A percentile compares a stretch with the other conserved stretches of the same genome.
Evolutionary conservation across 768 basidiomycete genomes (phyloP).

Genomic region (Hericium erinaceus): DNA sequence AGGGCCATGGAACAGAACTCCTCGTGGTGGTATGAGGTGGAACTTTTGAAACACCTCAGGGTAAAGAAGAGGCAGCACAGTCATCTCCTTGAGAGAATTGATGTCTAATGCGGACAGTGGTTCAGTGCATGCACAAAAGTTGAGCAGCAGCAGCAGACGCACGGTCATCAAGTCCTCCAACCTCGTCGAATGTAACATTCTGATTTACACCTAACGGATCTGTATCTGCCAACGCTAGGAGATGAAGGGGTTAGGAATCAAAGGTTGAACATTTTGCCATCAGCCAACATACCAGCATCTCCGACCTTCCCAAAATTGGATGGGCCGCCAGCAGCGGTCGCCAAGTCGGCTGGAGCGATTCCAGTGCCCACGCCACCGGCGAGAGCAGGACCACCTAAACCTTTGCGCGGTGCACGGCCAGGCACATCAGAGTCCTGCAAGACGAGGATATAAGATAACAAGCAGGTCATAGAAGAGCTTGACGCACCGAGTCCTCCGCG

Average conservation of each 20-base stretch:
- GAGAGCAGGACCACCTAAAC: constrained; percentile 36
- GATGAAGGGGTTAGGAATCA: constrained; percentile 11
- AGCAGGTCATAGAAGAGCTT: not conserved
- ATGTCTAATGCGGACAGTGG: constrained; percentile 50
- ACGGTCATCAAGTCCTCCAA: constrained; percentile 95
- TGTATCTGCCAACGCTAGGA: constrained; percentile 77
- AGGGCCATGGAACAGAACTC: constrained; percentile 95
- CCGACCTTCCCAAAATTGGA: constrained; percentile 82
- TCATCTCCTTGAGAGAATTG: constrained; percentile 97
- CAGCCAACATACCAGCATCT: constrained; percentile 47
- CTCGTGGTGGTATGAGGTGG: constrained; percentile 88
- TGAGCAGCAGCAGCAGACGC: constrained; percentile 17
- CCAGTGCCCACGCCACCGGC: constrained; percentile 46
- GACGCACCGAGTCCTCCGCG: constrained; percentile 53
- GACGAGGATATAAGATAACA: not conserved
- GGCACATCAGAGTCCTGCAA: constrained; percentile 63
- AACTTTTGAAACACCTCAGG: constrained; percentile 96
- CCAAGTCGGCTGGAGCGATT: constrained; percentile 54
- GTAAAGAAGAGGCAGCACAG: constrained; percentile 86
- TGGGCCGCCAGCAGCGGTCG: constrained; percentile 63
- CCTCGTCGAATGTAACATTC: constrained; percentile 92
- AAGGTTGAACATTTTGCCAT: constrained; percentile 1
- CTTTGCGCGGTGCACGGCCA: constrained; percentile 61
- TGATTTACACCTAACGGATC: constrained; percentile 92
- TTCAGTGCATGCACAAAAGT: not conserved